Evolutionary conservation across 345 rosid species (phyloP).

Genomic region (Aegle marmelos): DNA sequence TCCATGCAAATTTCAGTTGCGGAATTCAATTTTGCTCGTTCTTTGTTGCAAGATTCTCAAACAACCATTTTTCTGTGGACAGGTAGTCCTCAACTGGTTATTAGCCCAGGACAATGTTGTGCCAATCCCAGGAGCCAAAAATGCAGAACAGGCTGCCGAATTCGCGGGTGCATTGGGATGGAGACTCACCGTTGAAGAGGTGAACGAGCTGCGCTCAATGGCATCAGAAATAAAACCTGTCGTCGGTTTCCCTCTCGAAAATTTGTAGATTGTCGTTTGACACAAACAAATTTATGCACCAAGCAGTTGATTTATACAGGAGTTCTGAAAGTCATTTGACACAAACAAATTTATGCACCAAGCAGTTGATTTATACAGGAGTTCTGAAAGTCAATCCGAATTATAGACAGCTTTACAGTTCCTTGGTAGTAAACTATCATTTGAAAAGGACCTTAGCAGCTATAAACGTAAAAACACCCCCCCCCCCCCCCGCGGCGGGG

Average conservation of each 20-base stretch:
- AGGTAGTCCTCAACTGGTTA: constrained; percentile 94
- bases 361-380: too few relatives aligned
- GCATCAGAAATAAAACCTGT: constrained; percentile 61
- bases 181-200: constrained; percentile 63
- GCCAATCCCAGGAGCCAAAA: constrained; percentile 97
- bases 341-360: too few relatives aligned
- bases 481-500: too few relatives aligned
- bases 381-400: background rate
- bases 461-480: too few relatives aligned
- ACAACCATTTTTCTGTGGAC: constrained; percentile 2
- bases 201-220: constrained; percentile 70
- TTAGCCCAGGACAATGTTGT: constrained; percentile 83
- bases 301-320: background rate
- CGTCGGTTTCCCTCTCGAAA: constrained; percentile 77
- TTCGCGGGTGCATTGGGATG: constrained; percentile 87
- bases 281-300: background rate
- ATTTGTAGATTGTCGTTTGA: constrained; percentile 22
- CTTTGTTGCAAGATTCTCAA: background rate
- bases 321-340: too few relatives aligned
- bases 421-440: background rate
- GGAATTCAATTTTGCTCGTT: background rate
- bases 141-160: constrained; percentile 71
- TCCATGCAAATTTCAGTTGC: background rate
- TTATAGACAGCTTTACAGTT: background rate
- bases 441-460: background rate